phyloP scores from a whole-genome alignment of 768 basidiomycete species.

The Agaricus subrufescens region DNA sequence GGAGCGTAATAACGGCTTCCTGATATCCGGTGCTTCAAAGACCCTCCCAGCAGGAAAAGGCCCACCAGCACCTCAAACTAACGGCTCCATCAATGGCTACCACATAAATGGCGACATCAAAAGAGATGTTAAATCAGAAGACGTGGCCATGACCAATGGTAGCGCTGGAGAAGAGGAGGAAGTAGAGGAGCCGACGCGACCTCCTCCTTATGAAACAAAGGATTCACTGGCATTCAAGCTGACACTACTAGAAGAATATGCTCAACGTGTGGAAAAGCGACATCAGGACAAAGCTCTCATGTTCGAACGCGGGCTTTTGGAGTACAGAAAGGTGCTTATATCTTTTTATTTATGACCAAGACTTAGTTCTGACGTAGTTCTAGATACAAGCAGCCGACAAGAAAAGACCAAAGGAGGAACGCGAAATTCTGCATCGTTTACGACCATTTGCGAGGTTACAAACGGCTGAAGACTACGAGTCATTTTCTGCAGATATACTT shows the following conservation, averaged over 20 bases:
- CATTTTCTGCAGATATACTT: slow-evolving; percentile 80
- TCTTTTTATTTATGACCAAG: background rate
- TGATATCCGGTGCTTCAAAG: slow-evolving; percentile 20
- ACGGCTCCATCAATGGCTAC: slow-evolving; percentile 42
- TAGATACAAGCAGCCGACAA: slow-evolving; percentile 91
- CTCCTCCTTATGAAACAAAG: slow-evolving; percentile 77
- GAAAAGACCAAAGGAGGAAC: slow-evolving; percentile 86
- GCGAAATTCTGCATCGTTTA: slow-evolving; percentile 83
- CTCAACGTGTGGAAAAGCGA: slow-evolving; percentile 81
- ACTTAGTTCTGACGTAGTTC: slow-evolving; percentile 8
- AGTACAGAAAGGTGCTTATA: slow-evolving; percentile 83
- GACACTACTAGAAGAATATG: slow-evolving; percentile 86
- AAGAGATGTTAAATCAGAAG: slow-evolving; percentile 39
- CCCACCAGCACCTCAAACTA: slow-evolving; percentile 22
- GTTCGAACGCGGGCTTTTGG: slow-evolving; percentile 86
- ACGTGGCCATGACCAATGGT: slow-evolving; percentile 43
- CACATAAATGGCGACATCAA: slow-evolving; percentile 37
- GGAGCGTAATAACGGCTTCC: slow-evolving; percentile 31
- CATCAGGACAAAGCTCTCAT: slow-evolving; percentile 83
- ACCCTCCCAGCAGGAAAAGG: slow-evolving; percentile 32
- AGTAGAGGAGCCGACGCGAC: slow-evolving; percentile 60
- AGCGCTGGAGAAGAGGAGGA: slow-evolving; percentile 52
- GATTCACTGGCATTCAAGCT: slow-evolving; percentile 88
- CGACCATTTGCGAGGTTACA: slow-evolving; percentile 90
- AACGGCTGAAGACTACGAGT: slow-evolving; percentile 88